These are phyloP conservation scores for Fusarium cyanostomum DNA, from an alignment of 2,329 filamentous ascomycete species.

Conservation along the genomic window DNA sequence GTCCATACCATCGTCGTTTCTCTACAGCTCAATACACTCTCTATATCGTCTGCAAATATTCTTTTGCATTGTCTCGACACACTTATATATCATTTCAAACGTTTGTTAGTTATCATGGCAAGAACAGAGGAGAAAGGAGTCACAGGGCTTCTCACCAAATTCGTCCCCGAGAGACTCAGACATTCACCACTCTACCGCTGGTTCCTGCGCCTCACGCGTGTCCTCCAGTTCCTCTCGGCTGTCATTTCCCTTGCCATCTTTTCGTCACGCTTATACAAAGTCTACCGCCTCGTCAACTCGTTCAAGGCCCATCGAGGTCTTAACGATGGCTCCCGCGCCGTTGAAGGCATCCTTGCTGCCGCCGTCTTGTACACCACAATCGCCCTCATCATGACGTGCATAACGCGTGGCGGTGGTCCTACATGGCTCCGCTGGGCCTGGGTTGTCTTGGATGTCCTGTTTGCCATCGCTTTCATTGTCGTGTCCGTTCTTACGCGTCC, in stretches of 20 bases:
- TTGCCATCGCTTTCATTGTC: constrained; percentile 13
- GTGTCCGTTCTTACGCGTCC: constrained; percentile 21
- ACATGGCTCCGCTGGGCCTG: constrained; percentile 24
- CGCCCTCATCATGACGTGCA: constrained; percentile 8
- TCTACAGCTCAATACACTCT: too few species aligned
- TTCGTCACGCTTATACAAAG: constrained; percentile 17
- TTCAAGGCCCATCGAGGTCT: constrained; percentile 24
- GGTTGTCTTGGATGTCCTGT: constrained; percentile 16
- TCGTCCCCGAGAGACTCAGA: constrained; percentile 13
- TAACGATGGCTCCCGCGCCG: constrained; percentile 14
- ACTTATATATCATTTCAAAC: too few species aligned
- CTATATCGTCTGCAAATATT: too few species aligned
- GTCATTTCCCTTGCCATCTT: constrained; percentile 27
- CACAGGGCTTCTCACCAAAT: constrained; percentile 19
- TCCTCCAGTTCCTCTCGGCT: constrained; percentile 25
- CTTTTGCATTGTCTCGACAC: too few species aligned
- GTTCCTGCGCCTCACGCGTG: constrained; percentile 25
- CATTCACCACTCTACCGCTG: constrained; percentile 30
- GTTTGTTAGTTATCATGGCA: too few species aligned
- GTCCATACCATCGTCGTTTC: too few species aligned
- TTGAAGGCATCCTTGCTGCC: constrained; percentile 31
- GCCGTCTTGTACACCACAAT: constrained; percentile 30
- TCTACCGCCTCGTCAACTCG: constrained; percentile 14
- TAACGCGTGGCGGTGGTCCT: constrained; percentile 18
- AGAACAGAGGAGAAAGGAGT: too few species aligned